These are phyloP conservation scores for Ehretia macrophylla DNA, from an alignment of 257 asterid species.

Conservation along the genomic window DNA sequence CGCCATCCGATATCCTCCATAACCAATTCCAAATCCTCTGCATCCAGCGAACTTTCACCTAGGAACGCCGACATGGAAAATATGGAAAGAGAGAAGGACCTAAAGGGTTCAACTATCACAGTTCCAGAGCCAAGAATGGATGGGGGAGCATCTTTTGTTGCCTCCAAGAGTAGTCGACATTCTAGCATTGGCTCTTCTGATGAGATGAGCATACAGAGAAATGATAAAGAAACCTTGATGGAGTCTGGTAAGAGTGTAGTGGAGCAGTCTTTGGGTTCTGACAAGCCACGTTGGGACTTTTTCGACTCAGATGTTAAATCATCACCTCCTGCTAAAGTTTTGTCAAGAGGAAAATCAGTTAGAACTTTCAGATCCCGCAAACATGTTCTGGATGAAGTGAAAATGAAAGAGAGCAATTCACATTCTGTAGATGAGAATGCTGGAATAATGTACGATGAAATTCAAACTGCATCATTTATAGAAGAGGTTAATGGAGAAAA, in stretches of 20 bases:
- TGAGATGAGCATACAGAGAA: slow-evolving; percentile 25
- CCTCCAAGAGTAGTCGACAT: slow-evolving; percentile 13
- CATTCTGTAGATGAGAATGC: slow-evolving; percentile 20
- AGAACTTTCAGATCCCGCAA: slow-evolving; percentile 55
- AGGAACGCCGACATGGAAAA: slow-evolving; percentile 18
- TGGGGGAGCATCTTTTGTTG: slow-evolving; percentile 19
- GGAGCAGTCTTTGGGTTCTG: slow-evolving; percentile 29
- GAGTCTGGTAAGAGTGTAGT: slow-evolving; percentile 19
- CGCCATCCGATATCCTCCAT: slow-evolving; percentile 16
- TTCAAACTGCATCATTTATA: slow-evolving; percentile 21
- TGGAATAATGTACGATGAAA: slow-evolving; percentile 18
- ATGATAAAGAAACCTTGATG: slow-evolving; percentile 16
- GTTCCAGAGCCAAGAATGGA: slow-evolving; percentile 20
- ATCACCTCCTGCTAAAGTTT: slow-evolving; percentile 27
- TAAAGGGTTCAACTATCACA: slow-evolving; percentile 11
- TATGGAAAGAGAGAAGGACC: slow-evolving; percentile 19
- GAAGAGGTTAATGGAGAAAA: slow-evolving; percentile 20
- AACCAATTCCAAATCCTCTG: slow-evolving; percentile 12
- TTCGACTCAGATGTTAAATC: slow-evolving; percentile 35
- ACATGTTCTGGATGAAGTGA: slow-evolving; percentile 17
- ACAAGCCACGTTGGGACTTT: slow-evolving; percentile 25
- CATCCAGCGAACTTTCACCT: slow-evolving; percentile 19
- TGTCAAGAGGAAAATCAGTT: slow-evolving; percentile 64
- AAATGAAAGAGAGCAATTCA: slow-evolving; percentile 21
- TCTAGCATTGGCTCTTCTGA: slow-evolving; percentile 33